Base-by-base conservation (phyloP, 1,284 basidiomycete genomes). In the Leccinum fuscescens region DNA sequence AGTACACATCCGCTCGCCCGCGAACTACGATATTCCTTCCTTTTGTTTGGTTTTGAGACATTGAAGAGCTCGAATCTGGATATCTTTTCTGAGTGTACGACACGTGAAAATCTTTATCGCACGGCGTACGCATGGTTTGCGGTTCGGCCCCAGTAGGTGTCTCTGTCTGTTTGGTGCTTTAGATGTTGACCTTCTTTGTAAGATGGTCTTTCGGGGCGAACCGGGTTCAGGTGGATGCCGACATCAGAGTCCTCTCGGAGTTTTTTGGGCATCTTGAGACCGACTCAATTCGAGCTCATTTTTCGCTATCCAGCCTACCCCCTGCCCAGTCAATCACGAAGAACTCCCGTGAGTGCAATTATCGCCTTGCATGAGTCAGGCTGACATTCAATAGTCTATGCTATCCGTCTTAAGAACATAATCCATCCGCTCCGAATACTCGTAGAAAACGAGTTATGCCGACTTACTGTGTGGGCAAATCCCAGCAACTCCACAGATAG, bases 141-240 rank as follows among this genome's bases (percentile, higher is more conserved):
- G n/a, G 83, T 89, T 37, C 83, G 89, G 14, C 92, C 94, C 9
- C 91, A 93, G 93, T 95, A 71, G 74, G 90, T 77, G 1, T 53
- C 52, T 12, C 42, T 49, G 42, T 46, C 15, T 44, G 6, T 51
- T 11, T 35, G 12, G 31, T 49, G 4, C 54, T 33, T 46, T 24
- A 27, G 48, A 35, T 20, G 42, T 57, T 63, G 4, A 64, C 8
- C 14, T 29, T 49, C 17, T 55, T 64, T 51, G 39, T 4, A 61
- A 95, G 93, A 67, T 99, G 96, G 96, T 90, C 94, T 5, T 98
- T 90, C 72, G 97, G 96, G 29, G 90, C 93, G 24, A 94, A 94
- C 75, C 86, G 94, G 4, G 86, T 94, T 12, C 96, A 98, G 76
- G 79, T 97, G 20, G 87, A 90, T 61, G 88, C 92, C 0, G 96